Evolutionary conservation across 345 rosid genomes (phyloP), one percentile per base, ranked within the genome.

Genomic region (Lepidium sativum): DNA sequence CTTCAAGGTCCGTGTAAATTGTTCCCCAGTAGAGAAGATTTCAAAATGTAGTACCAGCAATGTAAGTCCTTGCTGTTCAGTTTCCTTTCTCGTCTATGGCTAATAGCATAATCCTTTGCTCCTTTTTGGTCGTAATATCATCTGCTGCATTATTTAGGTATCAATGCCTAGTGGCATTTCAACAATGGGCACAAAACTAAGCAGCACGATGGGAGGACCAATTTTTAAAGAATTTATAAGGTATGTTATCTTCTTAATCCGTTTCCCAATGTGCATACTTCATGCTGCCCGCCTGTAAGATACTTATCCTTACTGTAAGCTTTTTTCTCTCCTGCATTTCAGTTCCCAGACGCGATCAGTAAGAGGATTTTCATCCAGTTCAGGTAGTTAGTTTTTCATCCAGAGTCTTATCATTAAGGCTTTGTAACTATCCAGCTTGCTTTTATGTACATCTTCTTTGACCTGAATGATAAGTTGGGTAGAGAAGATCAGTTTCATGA

Each of bases 301-400:
- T 45, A 55, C 63, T 16, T 62, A 27, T 38, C 49, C 58, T 71
- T 31, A 71, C n/a, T 39, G 47, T 34, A 23, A 56, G 16, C 70
- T 49, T 32, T 29, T 6, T 64, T 56, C n/a, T n/a, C n/a, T 56
- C 45, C 32, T 63, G 70, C 4, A n/a, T 71, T 38, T 65, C 82
- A 89, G 98, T 69, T 79, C 83, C 48, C 79, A 75, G 63, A 61
- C 60, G 59, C 77, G 62, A 18, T 71, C 69, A 68, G 80, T 56
- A 49, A 86, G 95, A 78, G 89, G 82, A 49, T 89, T 78, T 78
- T 76, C 98, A 55, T 83, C 98, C 35, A 79, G 79, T 66, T 81
- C 98, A 72, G 96, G 96, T 89, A 62, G 9, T 31, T 53, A 43
- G 40, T 10, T 62, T 25, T 23, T 53, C 55, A 43, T 60, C 47